Conservation (phyloP, 176 grass and related monocot genomes). For the Zea luxurians region DNA sequence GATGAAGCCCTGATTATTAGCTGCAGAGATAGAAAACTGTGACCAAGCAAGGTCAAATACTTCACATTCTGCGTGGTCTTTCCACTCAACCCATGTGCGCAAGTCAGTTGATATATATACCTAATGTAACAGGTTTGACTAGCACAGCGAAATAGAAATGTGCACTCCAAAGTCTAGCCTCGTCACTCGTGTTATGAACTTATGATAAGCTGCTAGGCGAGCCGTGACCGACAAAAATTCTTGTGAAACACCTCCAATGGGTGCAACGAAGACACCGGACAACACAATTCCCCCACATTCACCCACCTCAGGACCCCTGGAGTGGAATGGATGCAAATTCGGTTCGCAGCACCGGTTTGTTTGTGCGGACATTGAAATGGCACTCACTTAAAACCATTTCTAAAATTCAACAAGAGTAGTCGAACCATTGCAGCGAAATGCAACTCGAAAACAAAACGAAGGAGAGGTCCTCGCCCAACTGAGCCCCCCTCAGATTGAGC, state of each 20-base stretch:
- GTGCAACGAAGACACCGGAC: background rate
- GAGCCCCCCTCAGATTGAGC: background rate
- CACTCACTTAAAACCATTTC: background rate
- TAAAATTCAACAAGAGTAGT: too few species aligned
- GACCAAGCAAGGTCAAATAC: background rate
- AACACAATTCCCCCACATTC: background rate
- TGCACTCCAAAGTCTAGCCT: background rate
- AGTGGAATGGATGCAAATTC: background rate
- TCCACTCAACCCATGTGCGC: background rate
- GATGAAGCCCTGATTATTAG: slow-evolving; percentile 1
- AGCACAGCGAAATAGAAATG: background rate
- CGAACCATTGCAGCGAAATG: background rate
- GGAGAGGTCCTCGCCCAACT: background rate
- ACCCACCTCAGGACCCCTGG: background rate
- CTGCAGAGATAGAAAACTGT: slow-evolving; percentile 4
- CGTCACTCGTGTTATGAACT: background rate
- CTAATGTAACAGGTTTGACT: slow-evolving; percentile 2
- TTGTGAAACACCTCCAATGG: background rate
- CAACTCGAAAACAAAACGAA: background rate
- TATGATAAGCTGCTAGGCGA: background rate
- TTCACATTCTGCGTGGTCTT: background rate
- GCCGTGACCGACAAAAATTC: background rate
- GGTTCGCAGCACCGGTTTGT: background rate
- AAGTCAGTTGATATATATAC: background rate
- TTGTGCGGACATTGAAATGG: background rate